Evolutionary conservation across 2,329 filamentous ascomycete species (phyloP).

Genomic region (Trichophyton verrucosum): DNA sequence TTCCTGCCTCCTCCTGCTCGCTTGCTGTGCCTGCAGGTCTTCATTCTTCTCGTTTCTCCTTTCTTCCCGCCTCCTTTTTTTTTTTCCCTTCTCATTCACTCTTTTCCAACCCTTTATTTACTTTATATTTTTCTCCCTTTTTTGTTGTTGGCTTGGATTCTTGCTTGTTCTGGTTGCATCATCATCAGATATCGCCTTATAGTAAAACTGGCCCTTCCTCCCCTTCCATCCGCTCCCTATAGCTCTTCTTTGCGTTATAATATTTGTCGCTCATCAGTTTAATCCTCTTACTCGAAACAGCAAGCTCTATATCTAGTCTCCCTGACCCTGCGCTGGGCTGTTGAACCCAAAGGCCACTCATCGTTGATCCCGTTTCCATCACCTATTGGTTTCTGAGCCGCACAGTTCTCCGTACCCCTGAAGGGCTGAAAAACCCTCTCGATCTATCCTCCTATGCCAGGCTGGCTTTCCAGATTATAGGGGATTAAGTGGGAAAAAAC

Average conservation of each 20-base stretch:
- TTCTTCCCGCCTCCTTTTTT: conserved; percentile 6
- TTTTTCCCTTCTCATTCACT: conserved; percentile 1
- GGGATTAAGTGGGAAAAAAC: background rate
- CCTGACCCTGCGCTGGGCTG: background rate
- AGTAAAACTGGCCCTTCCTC: background rate
- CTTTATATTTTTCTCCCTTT: background rate
- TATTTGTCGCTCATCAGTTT: background rate
- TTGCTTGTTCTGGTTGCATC: conserved; percentile 1
- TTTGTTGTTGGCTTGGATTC: background rate
- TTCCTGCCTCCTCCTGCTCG: conserved; percentile 9
- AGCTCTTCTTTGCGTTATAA: background rate
- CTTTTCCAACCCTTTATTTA: background rate
- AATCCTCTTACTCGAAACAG: background rate
- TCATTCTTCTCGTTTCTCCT: conserved; percentile 2
- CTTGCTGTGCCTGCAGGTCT: conserved; percentile 9
- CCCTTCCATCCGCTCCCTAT: background rate
- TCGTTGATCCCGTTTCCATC: background rate
- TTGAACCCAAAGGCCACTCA: background rate
- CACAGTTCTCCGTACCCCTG: background rate
- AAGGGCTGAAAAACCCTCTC: background rate
- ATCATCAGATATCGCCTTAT: background rate
- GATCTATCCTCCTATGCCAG: background rate
- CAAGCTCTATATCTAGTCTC: background rate
- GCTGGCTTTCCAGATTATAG: background rate
- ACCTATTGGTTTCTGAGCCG: background rate